Evolutionary conservation across 202 grass and related monocot genomes (phyloP).

Genomic region (Schoenoplectus triqueter): DNA sequence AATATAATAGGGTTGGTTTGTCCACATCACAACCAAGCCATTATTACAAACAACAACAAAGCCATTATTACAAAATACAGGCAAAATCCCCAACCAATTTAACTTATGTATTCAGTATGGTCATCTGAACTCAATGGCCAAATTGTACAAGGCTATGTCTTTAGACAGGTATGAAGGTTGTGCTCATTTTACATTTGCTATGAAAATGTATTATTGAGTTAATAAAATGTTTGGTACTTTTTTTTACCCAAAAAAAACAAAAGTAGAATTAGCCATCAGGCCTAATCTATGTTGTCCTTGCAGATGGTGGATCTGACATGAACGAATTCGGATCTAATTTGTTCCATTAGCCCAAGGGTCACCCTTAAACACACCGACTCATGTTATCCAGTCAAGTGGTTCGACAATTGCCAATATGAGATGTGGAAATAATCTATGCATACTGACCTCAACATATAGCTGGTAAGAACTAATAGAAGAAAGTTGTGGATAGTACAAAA

Average conservation of each 20-base stretch:
- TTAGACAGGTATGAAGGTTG: not conserved
- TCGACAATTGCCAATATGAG: constrained; percentile 23
- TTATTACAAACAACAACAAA: not conserved
- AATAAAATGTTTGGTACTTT: not conserved
- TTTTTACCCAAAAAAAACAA: not conserved
- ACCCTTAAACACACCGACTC: not conserved
- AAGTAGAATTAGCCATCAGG: not conserved
- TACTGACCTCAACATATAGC: constrained; percentile 94
- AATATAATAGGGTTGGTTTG: constrained; percentile 19
- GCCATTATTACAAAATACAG: not conserved
- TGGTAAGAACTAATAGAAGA: constrained; percentile 99
- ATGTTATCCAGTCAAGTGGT: not conserved
- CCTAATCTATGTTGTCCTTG: not conserved
- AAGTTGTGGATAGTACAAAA: constrained; percentile 96
- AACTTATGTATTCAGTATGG: not conserved
- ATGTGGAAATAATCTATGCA: constrained; percentile 41
- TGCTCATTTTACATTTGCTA: not conserved
- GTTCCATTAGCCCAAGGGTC: not conserved
- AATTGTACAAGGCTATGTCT: not conserved
- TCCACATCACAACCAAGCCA: not conserved
- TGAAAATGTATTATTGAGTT: not conserved
- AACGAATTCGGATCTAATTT: not conserved
- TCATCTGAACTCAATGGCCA: not conserved
- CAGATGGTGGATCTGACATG: not conserved
- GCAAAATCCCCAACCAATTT: not conserved